phyloP scores from a whole-genome alignment of 495 filamentous ascomycete species.

The Penicillium waksmanii region DNA sequence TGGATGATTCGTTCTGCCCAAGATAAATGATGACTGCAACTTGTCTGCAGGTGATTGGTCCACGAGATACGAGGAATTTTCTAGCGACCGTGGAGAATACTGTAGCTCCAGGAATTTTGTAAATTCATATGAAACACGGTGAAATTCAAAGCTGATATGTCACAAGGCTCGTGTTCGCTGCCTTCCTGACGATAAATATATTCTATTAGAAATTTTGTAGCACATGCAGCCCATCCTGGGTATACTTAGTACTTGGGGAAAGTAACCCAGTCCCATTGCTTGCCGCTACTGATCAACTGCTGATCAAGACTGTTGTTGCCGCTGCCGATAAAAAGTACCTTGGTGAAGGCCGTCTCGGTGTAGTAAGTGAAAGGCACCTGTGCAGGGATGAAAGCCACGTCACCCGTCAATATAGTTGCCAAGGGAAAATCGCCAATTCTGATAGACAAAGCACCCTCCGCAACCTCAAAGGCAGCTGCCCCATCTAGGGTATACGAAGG shows the following conservation, averaged over 20 bases:
- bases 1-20: background rate
- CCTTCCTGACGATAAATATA: no score
- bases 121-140: no score
- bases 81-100: no score
- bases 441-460: conserved; percentile 42
- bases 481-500: conserved; percentile 27
- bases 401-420: conserved; percentile 33
- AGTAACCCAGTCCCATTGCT: conserved; percentile 26
- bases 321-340: conserved; percentile 43
- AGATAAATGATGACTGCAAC: background rate
- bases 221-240: no score
- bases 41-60: background rate
- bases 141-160: no score
- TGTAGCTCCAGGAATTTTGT: no score
- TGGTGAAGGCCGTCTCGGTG: conserved; percentile 37
- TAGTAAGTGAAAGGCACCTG: conserved; percentile 36
- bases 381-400: conserved; percentile 44
- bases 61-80: background rate
- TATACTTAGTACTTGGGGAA: conserved; percentile 23
- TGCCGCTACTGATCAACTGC: conserved; percentile 27
- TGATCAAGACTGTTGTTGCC: conserved; percentile 40
- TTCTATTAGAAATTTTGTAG: no score
- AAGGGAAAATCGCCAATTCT: conserved; percentile 37
- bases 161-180: no score
- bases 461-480: conserved; percentile 43